Evolutionary conservation across 805 yeast species (phyloP), one percentile per base, ranked within the genome.

Genomic region (Lipomyces lipofer): DNA sequence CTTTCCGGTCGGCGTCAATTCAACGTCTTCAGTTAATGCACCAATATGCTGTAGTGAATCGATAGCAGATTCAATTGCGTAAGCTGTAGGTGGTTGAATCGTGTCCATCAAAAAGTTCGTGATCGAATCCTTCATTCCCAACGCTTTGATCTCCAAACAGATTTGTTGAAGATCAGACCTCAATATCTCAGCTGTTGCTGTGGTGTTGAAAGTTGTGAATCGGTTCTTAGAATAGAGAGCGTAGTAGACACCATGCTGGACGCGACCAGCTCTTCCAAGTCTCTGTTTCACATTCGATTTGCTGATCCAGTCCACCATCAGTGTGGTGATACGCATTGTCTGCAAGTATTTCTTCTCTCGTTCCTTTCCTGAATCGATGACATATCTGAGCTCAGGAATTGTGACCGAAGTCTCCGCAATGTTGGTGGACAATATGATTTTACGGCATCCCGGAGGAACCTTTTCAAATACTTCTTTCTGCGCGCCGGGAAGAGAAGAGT

Each of bases 321-420:
- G 74, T 21, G 85, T 76, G 61, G 88, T 92, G 78, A 88, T 79
- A 1, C 91, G 90, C 35, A 85, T 73, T 57, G 78, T 78, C 1
- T 94, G 82, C 61, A 83, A 84, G 67, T 79, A 88, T 6, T 87
- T 86, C 65, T 86, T 87, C 35, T 88, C 78, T 65, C 88, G 88
- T 58, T 85, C 82, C 57, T 83, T 77, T 0, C 96, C 96, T 32
- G 86, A 74, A 66, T 88, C 96, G 32, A 88, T 79, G 1, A 88
- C 96, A 66, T 79, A 86, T 58, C 75, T 76, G 25, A 88, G 78
- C 24, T 95, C 94, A 64, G 86, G 92, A 17, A 88, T 86, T 0
- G 96, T 88, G 62, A 88, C 75, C 0, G 96, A 88, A 0, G 96
- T 88, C 67, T 88, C 96, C 0, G 96, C 96, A 54, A 88, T 87